Conservation (phyloP, 305 asterid species). For the Solanum aculeatissimum region DNA sequence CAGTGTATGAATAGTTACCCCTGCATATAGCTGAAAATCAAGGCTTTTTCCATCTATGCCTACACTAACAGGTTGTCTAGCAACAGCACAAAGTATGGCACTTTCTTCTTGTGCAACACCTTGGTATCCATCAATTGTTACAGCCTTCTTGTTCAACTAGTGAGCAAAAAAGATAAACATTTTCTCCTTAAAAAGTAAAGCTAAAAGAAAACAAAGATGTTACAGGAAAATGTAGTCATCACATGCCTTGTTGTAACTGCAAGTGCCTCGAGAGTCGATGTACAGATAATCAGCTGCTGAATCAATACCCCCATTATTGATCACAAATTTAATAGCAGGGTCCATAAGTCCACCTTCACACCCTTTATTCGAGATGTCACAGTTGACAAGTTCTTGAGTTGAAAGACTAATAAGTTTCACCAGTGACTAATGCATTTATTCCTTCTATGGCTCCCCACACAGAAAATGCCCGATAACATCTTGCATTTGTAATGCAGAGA, state of each 20-base stretch:
- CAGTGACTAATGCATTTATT: slow-evolving; percentile 14
- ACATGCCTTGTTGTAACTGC: slow-evolving; percentile 16
- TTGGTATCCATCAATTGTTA: slow-evolving; percentile 18
- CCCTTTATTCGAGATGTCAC: slow-evolving; percentile 14
- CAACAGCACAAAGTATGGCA: slow-evolving; percentile 22
- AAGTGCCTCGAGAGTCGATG: slow-evolving; percentile 6
- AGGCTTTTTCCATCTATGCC: slow-evolving; percentile 15
- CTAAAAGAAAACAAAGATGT: not conserved
- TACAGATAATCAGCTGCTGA: slow-evolving; percentile 18
- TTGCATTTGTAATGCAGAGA: not conserved
- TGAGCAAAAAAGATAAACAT: not conserved
- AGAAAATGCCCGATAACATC: slow-evolving; percentile 33
- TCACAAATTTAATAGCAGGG: slow-evolving; percentile 20
- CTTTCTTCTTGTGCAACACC: slow-evolving; percentile 14
- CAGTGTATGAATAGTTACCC: slow-evolving; percentile 1
- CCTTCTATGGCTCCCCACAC: slow-evolving; percentile 23
- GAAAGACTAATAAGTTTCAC: slow-evolving; percentile 27
- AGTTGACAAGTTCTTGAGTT: slow-evolving; percentile 18
- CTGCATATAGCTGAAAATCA: slow-evolving; percentile 26
- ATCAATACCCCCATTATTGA: slow-evolving; percentile 19
- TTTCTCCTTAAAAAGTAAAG: not conserved
- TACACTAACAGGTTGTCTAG: slow-evolving; percentile 20
- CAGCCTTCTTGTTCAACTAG: slow-evolving; percentile 9
- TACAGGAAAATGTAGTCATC: not conserved
- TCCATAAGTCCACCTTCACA: slow-evolving; percentile 26